These are phyloP conservation scores for Calonectria henricotiae DNA, from an alignment of 2,329 filamentous ascomycete genomes.

Conservation along the genomic window DNA sequence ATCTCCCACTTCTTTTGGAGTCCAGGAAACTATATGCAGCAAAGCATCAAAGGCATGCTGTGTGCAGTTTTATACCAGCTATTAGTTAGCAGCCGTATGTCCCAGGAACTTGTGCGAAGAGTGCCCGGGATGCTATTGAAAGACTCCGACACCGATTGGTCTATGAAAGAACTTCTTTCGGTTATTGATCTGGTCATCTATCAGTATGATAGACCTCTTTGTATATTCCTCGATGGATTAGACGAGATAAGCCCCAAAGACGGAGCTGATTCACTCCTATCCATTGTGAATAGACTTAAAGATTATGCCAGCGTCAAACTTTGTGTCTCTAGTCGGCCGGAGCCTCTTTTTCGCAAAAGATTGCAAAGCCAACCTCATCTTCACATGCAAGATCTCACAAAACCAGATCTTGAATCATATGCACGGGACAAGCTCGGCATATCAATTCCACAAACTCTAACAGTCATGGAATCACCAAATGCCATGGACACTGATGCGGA, in stretches of 20 bases:
- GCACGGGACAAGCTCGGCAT: not conserved
- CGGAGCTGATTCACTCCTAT: not conserved
- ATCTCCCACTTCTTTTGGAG: conserved; percentile 55
- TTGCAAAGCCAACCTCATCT: not conserved
- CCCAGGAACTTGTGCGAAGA: not conserved
- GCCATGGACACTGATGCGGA: not conserved
- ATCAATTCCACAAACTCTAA: not conserved
- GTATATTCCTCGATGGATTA: conserved; percentile 45
- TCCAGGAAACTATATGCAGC: conserved; percentile 49
- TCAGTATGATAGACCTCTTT: not conserved
- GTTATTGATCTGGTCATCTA: not conserved
- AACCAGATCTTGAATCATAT: not conserved
- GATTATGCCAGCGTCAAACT: conserved; percentile 2
- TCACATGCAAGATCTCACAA: conserved; percentile 25
- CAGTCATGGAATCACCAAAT: too few species aligned
- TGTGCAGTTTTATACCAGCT: conserved; percentile 18
- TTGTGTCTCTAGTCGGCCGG: conserved; percentile 28
- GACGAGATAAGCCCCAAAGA: conserved; percentile 31
- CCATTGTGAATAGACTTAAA: not conserved
- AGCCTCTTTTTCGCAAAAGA: not conserved
- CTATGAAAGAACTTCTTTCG: not conserved
- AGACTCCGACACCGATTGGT: conserved; percentile 40
- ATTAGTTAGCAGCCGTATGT: not conserved
- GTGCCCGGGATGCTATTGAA: not conserved
- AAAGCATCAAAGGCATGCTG: conserved; percentile 44